Base-by-base conservation (phyloP, 73 alveolate species). In the Symbiodinium natans region DNA sequence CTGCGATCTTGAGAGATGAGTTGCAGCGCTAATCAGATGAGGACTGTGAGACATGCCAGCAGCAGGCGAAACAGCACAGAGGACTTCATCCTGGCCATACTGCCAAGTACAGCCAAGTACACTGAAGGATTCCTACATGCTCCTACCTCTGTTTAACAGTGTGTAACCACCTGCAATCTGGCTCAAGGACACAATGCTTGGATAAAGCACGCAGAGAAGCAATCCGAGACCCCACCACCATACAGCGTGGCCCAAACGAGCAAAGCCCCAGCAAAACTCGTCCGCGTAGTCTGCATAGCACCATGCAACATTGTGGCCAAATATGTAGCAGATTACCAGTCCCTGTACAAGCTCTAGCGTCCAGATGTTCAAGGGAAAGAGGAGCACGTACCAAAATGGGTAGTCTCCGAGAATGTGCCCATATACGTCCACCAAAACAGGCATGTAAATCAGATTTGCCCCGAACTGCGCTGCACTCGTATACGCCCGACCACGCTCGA, bases 221-320 rank as follows among this genome's bases (percentile, higher is more conserved):
- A 42, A 29, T 19, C 97, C 97, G 29, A 90, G 40, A 39, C 97
- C 97, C 97, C 97, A 90, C 97, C 97, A 90, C 97, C 97, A 90
- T 9, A 90, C 25, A 3, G 97, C 97, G n/a, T 90, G 97, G 59
- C 97, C 97, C 5, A 90, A 15, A 15, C 97, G 97, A 33, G 80
- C 80, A 77, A 90, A 90, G 56, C 89, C 88, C 11, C 68, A 52
- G 68, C 43, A 73, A n/a, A 41, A 43, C 84, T 90, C 97, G 52
- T 90, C 97, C 39, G 97, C 89, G 27, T 90, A 90, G 31, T 90
- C 97, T 19, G 87, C 88, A 33, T 90, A 90, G 97, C 97, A 90
- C 97, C 97, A 90, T 29, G 97, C 97, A 21, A 90, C 97, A 41
- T 90, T 90, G n/a, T 68, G 97, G 36, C 97, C 97, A 31, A 36